Evolutionary conservation across 805 yeast species (phyloP).

Genomic region (Saturnispora dispora): DNA sequence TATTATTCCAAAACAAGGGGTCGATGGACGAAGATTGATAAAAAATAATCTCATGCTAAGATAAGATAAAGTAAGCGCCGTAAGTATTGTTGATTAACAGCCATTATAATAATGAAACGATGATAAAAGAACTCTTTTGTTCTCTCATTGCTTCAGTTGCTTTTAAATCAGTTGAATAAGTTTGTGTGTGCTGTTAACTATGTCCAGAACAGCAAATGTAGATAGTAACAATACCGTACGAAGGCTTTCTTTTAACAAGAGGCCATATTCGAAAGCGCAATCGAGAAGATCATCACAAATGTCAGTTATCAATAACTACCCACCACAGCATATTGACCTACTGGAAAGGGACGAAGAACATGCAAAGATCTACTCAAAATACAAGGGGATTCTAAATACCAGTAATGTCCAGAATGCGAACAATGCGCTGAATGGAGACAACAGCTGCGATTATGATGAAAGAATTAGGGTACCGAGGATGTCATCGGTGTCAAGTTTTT

Average conservation of each 20-base stretch:
- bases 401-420: conserved; percentile 38
- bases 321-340: conserved; percentile 25
- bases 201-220: not conserved
- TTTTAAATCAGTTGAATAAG: not conserved
- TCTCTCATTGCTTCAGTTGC: not conserved
- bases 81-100: not conserved
- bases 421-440: conserved; percentile 29
- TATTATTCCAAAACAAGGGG: not conserved
- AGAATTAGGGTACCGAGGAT: not conserved
- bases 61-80: not conserved
- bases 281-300: conserved; percentile 23
- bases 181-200: not conserved
- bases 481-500: not conserved
- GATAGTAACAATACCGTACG: conserved; percentile 1
- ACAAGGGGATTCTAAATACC: conserved; percentile 19
- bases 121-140: not conserved
- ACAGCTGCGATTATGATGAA: not conserved
- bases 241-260: conserved; percentile 25
- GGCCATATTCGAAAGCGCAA: conserved; percentile 17
- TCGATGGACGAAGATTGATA: not conserved
- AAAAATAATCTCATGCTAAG: not conserved
- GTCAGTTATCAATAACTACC: conserved; percentile 22
- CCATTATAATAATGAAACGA: not conserved
- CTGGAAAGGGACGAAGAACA: conserved; percentile 25
- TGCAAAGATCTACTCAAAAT: conserved; percentile 22